A percentile compares a stretch with the other conserved stretches of the same genome.
Evolutionary conservation across 2,329 filamentous ascomycete genomes (phyloP).

Genomic region (Fusarium sororula): DNA sequence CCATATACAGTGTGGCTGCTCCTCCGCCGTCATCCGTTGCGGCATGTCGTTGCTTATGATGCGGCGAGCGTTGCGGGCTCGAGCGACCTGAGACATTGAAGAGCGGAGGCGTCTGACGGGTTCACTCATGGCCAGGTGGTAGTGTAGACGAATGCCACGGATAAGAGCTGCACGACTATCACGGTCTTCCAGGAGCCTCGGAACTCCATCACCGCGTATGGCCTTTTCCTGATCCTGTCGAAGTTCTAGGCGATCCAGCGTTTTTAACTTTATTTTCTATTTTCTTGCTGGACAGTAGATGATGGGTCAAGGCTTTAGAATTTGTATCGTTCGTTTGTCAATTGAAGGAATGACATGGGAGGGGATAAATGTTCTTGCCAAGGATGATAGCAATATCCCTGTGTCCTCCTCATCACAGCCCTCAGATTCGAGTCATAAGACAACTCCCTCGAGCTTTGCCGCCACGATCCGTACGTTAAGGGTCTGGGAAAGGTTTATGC

Average conservation of each 20-base stretch:
- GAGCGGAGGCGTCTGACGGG: not conserved
- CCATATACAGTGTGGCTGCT: not conserved
- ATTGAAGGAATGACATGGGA: not conserved
- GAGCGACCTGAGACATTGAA: not conserved
- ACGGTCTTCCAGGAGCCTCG: not conserved
- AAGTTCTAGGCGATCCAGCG: not conserved
- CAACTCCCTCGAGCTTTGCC: not conserved
- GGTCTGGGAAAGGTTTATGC: not conserved
- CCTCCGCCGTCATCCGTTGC: not conserved
- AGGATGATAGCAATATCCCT: not conserved
- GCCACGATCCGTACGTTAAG: not conserved
- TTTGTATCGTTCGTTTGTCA: not conserved
- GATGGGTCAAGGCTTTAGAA: not conserved
- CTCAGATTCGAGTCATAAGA: not conserved
- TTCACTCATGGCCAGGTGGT: not conserved
- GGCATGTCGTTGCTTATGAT: not conserved
- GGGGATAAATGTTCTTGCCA: not conserved
- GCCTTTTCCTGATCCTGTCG: not conserved
- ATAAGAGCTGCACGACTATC: not conserved
- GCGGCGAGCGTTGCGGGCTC: not conserved
- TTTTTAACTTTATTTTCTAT: not conserved
- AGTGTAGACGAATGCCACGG: not conserved
- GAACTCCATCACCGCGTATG: not conserved
- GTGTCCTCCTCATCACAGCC: not conserved
- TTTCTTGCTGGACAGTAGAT: not conserved